Percentiles rank a stretch among this genome's conserved stretches.
These are phyloP conservation scores for Euphorbia pulcherrima DNA, from an alignment of 345 rosid genomes.

Conservation along the genomic window DNA sequence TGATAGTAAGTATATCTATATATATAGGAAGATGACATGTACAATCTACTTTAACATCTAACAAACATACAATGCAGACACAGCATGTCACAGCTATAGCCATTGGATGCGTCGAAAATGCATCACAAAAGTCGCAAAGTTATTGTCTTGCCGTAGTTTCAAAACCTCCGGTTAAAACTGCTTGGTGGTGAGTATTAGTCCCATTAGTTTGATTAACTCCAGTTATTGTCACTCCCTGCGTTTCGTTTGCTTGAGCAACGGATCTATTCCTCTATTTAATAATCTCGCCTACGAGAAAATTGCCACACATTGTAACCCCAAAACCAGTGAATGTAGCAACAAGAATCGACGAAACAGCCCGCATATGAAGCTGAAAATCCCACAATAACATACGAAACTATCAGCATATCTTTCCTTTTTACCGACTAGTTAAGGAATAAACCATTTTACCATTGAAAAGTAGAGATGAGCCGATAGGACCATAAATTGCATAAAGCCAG, in stretches of 20 bases:
- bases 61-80: slow-evolving; percentile 1
- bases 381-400: slow-evolving; percentile 11
- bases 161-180: slow-evolving; percentile 19
- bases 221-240: slow-evolving; percentile 18
- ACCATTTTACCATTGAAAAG: slow-evolving; percentile 50
- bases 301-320: slow-evolving; percentile 62
- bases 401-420: neutral
- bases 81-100: neutral
- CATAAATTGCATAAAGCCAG: slow-evolving; percentile 75
- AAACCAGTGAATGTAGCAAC: slow-evolving; percentile 75
- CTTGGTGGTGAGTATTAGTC: slow-evolving; percentile 10
- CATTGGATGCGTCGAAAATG: too few relatives aligned
- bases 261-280: slow-evolving; percentile 34
- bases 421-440: neutral
- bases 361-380: slow-evolving; percentile 58
- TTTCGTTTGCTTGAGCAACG: slow-evolving; percentile 24
- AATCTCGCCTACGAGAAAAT: slow-evolving; percentile 46
- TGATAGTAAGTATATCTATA: neutral
- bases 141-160: slow-evolving; percentile 15
- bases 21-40: too few relatives aligned
- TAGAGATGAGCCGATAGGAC: slow-evolving; percentile 69
- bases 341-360: slow-evolving; percentile 59
- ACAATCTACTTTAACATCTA: neutral
- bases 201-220: slow-evolving; percentile 6
- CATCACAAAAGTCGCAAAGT: neutral